These are phyloP conservation scores for Endocalyx cinctus DNA, from an alignment of 2,329 filamentous ascomycete genomes.

Conservation along the genomic window DNA sequence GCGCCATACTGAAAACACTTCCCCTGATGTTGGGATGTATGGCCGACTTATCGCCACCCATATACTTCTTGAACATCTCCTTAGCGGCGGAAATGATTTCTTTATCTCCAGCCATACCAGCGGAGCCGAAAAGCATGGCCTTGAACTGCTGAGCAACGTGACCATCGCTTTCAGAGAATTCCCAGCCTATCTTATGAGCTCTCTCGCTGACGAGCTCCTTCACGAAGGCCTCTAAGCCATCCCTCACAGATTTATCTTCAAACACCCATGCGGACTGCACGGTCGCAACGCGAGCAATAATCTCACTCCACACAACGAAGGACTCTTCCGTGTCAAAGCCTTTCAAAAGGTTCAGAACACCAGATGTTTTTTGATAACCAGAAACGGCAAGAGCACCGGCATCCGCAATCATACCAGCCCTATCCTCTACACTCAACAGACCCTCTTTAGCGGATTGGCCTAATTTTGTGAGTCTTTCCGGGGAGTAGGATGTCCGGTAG, in stretches of 20 bases:
- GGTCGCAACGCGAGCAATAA: constrained; percentile 71
- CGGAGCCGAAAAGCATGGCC: constrained; percentile 78
- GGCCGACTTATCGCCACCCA: constrained; percentile 70
- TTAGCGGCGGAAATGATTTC: constrained; percentile 73
- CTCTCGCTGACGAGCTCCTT: constrained; percentile 71
- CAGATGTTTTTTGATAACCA: constrained; percentile 91
- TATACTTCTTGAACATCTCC: constrained; percentile 86
- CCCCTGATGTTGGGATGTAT: constrained; percentile 89
- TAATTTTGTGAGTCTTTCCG: constrained; percentile 79
- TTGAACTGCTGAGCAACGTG: constrained; percentile 96
- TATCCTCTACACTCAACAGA: constrained; percentile 79
- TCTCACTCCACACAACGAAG: constrained; percentile 94
- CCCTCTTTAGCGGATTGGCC: constrained; percentile 79
- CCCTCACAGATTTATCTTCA: constrained; percentile 67
- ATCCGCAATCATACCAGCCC: constrained; percentile 91
- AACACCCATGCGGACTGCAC: constrained; percentile 86
- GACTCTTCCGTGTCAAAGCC: constrained; percentile 80
- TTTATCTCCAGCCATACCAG: constrained; percentile 76
- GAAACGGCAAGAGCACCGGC: constrained; percentile 84
- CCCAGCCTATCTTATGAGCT: constrained; percentile 84
- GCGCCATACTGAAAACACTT: constrained; percentile 78
- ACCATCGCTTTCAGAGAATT: constrained; percentile 77
- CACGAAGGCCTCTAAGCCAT: constrained; percentile 80
- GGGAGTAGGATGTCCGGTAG: constrained; percentile 84
- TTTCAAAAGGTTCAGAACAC: constrained; percentile 78